Conservation (phyloP, 257 asterid genomes). For the Fraxinus anomala region DNA sequence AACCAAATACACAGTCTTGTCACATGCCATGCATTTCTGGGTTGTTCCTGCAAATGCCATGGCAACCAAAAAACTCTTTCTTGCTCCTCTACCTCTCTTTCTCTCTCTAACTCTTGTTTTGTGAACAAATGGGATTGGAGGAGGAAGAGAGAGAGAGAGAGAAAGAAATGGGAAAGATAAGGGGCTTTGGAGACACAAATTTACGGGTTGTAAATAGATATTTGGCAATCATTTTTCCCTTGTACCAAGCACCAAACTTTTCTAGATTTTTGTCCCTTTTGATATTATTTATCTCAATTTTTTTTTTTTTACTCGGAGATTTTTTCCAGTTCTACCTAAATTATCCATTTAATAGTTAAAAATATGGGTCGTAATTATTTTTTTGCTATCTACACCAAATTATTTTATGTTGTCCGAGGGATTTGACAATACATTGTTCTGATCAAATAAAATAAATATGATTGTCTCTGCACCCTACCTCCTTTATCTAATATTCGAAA, state of each 20-base stretch:
- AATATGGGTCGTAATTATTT: too few species aligned
- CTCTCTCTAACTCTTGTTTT: constrained; percentile 14
- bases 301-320: neutral
- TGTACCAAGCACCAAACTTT: constrained; percentile 36
- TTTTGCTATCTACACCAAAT: neutral
- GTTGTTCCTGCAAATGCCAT: constrained; percentile 99
- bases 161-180: constrained; percentile 32
- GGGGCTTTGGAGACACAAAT: constrained; percentile 28
- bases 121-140: neutral
- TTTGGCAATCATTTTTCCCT: constrained; percentile 48
- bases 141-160: neutral
- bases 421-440: neutral
- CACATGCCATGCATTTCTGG: constrained; percentile 97
- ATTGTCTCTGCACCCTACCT: too few species aligned
- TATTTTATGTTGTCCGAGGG: neutral
- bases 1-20: constrained; percentile 86
- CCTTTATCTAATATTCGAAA: too few species aligned
- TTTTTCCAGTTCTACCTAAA: too few species aligned
- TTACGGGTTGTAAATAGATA: constrained; percentile 30
- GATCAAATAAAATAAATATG: neutral
- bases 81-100: neutral
- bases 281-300: neutral
- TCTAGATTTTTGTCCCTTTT: constrained; percentile 12
- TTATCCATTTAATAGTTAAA: neutral
- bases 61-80: constrained; percentile 22